phyloP scores from a whole-genome alignment of 1,139 yeast species.

The Hyphopichia pseudoburtonii region DNA sequence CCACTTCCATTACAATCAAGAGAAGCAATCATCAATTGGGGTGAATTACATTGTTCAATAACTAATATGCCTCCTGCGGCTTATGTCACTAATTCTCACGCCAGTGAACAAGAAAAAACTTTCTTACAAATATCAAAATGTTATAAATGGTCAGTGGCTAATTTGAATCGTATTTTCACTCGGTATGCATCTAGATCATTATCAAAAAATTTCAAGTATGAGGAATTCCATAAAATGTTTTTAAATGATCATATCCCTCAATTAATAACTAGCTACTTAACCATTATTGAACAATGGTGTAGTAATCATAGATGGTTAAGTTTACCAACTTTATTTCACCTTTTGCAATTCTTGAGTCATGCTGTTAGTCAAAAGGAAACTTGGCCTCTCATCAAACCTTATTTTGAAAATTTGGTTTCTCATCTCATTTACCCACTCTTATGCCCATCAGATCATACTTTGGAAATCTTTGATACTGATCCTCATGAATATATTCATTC shows the following conservation, averaged over 20 bases:
- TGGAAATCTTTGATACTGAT: slow-evolving; percentile 81
- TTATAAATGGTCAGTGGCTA: slow-evolving; percentile 89
- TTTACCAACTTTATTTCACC: slow-evolving; percentile 61
- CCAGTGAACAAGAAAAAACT: slow-evolving; percentile 35
- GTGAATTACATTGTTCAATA: slow-evolving; percentile 69
- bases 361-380: slow-evolving; percentile 65
- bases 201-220: slow-evolving; percentile 51
- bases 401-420: slow-evolving; percentile 60
- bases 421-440: slow-evolving; percentile 80
- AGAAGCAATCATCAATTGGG: slow-evolving; percentile 68
- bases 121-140: slow-evolving; percentile 55
- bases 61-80: slow-evolving; percentile 61
- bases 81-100: slow-evolving; percentile 32
- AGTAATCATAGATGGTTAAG: slow-evolving; percentile 66
- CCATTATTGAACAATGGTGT: slow-evolving; percentile 75
- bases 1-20: slow-evolving; percentile 66
- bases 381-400: slow-evolving; percentile 73
- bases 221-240: slow-evolving; percentile 49
- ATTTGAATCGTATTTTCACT: slow-evolving; percentile 69
- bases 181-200: slow-evolving; percentile 63
- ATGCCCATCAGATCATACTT: slow-evolving; percentile 65
- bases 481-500: slow-evolving; percentile 89
- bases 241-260: slow-evolving; percentile 68
- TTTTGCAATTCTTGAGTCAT: slow-evolving; percentile 71
- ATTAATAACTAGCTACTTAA: slow-evolving; percentile 60